Conservation (phyloP, 78 protist genomes). For the Guillardia theta region DNA sequence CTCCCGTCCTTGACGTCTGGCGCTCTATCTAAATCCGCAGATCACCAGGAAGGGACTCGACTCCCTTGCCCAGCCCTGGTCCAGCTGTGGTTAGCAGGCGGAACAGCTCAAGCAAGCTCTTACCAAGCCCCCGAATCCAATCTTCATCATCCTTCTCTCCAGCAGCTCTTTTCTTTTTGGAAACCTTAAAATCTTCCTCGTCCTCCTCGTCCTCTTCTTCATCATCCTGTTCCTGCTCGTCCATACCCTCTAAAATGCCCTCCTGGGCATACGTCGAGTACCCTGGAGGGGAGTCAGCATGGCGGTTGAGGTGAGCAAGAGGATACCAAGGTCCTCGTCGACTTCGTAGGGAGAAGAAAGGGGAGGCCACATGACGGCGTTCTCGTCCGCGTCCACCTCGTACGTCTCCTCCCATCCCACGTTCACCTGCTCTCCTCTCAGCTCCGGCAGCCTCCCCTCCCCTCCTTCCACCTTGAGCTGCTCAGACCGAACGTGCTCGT, state of each 20-base stretch:
- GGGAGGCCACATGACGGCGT: background rate
- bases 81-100: no score
- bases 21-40: background rate
- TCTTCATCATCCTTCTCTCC: background rate
- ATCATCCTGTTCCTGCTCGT: background rate
- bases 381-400: background rate
- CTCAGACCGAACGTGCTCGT: background rate
- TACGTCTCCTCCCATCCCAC: background rate
- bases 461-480: no score
- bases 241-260: background rate
- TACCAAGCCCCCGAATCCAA: background rate
- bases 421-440: no score
- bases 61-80: background rate
- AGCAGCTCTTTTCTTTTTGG: background rate
- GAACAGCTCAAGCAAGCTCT: no score
- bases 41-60: background rate
- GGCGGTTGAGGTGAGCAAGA: no score
- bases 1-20: no score
- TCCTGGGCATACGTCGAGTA: no score
- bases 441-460: no score
- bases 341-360: background rate
- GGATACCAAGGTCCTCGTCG: no score
- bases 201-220: background rate
- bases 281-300: no score
- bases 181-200: no score